A percentile compares a stretch with the other conserved stretches of the same genome.
Evolutionary conservation across 2,329 filamentous ascomycete species (phyloP).

Genomic region (Claviceps fusiformis): DNA sequence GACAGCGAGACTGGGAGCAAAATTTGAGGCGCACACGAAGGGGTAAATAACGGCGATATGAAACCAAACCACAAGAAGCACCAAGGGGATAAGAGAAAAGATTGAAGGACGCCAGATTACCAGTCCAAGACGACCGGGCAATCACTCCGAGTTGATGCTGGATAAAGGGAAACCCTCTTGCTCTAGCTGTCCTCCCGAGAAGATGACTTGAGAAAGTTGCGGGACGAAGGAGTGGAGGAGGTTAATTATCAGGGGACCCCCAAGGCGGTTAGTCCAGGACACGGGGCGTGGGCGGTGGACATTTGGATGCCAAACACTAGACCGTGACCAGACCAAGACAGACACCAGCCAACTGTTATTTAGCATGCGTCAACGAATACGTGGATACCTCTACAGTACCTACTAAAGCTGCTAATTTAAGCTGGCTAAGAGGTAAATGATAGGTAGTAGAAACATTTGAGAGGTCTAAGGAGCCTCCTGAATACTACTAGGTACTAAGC

Average conservation of each 20-base stretch:
- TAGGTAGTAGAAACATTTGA: no score
- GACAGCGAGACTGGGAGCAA: constrained; percentile 3
- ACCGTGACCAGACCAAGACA: background rate
- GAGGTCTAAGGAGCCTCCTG: no score
- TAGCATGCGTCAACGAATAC: background rate
- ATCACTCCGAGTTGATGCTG: constrained; percentile 4
- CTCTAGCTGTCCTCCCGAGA: constrained; percentile 3
- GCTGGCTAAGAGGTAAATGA: no score
- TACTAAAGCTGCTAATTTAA: background rate
- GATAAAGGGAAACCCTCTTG: constrained; percentile 4
- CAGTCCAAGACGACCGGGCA: constrained; percentile 4
- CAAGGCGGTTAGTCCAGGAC: constrained; percentile 6
- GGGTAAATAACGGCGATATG: constrained; percentile 2
- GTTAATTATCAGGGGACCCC: constrained; percentile 6
- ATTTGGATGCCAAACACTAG: background rate
- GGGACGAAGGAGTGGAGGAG: constrained; percentile 6
- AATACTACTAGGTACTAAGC: background rate
- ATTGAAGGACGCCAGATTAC: constrained; percentile 3
- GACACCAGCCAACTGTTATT: background rate
- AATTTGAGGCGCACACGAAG: background rate
- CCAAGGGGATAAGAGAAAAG: constrained; percentile 2
- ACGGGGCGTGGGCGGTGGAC: background rate
- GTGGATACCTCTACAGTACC: background rate
- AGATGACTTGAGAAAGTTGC: constrained; percentile 7
- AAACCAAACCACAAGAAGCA: constrained; percentile 2